phyloP scores from a whole-genome alignment of 2,329 filamentous ascomycete species.

The Penicillium palitans region DNA sequence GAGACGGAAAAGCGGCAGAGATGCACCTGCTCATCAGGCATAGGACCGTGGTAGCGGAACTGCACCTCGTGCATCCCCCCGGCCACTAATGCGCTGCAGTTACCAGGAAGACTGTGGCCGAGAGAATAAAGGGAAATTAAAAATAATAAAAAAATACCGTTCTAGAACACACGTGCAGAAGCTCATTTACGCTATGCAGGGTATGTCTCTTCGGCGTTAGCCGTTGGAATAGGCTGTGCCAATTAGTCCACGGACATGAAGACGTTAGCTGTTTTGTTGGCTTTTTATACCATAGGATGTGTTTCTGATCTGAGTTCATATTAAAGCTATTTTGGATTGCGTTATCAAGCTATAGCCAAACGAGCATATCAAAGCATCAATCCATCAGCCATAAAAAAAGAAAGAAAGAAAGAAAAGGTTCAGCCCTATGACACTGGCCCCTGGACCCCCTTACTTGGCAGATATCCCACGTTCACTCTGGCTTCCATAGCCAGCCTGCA shows the following conservation, averaged over 20 bases:
- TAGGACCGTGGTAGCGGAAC: conserved; percentile 24
- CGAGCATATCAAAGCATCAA: neutral
- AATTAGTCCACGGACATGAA: neutral
- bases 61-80: conserved; percentile 36
- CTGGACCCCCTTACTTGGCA: conserved; percentile 3
- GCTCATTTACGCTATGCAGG: conserved; percentile 12
- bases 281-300: neutral
- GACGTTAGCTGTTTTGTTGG: neutral
- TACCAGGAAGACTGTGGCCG: conserved; percentile 13
- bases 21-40: conserved; percentile 8
- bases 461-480: conserved; percentile 14
- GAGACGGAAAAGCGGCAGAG: conserved; percentile 12
- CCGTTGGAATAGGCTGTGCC: conserved; percentile 12
- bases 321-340: neutral
- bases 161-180: conserved; percentile 24
- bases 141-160: conserved; percentile 3
- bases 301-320: neutral
- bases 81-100: conserved; percentile 34
- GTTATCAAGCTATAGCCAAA: neutral
- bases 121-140: neutral
- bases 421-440: conserved; percentile 13
- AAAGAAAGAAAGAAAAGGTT: neutral
- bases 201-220: conserved; percentile 9
- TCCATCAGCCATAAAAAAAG: neutral
- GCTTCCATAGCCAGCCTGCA: conserved; percentile 49